phyloP scores from a whole-genome alignment of 495 filamentous ascomycete genomes.

The Xylaria telfairii region DNA sequence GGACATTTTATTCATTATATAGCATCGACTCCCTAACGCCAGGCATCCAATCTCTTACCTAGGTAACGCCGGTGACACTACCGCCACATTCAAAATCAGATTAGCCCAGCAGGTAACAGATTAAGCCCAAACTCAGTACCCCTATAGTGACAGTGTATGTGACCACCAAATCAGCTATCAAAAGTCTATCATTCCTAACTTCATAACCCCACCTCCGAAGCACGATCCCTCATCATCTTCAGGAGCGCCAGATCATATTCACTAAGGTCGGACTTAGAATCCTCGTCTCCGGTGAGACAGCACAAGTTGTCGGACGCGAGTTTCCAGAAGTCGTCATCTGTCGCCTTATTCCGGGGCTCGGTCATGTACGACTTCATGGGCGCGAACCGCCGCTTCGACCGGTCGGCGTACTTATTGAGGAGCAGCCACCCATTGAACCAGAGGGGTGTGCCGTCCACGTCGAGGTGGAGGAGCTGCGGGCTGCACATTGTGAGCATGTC shows the following conservation, averaged over 20 bases:
- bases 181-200: background rate
- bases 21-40: background rate
- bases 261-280: background rate
- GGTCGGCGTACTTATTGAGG: constrained; percentile 31
- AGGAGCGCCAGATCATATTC: constrained; percentile 8
- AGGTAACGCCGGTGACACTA: background rate
- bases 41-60: background rate
- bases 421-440: constrained; percentile 41
- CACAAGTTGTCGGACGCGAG: constrained; percentile 24
- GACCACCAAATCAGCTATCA: background rate
- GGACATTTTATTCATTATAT: background rate
- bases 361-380: constrained; percentile 20
- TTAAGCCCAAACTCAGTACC: background rate
- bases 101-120: background rate
- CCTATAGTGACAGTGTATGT: background rate
- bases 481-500: constrained; percentile 32
- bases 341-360: constrained; percentile 1
- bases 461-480: constrained; percentile 39
- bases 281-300: constrained; percentile 17
- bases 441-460: constrained; percentile 33
- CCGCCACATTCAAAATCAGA: background rate
- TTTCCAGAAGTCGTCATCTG: constrained; percentile 23
- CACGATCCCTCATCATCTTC: constrained; percentile 23
- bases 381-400: constrained; percentile 13
- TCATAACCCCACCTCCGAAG: constrained; percentile 15